Evolutionary conservation across 768 basidiomycete species (phyloP).

Genomic region (Nidularia sp.): DNA sequence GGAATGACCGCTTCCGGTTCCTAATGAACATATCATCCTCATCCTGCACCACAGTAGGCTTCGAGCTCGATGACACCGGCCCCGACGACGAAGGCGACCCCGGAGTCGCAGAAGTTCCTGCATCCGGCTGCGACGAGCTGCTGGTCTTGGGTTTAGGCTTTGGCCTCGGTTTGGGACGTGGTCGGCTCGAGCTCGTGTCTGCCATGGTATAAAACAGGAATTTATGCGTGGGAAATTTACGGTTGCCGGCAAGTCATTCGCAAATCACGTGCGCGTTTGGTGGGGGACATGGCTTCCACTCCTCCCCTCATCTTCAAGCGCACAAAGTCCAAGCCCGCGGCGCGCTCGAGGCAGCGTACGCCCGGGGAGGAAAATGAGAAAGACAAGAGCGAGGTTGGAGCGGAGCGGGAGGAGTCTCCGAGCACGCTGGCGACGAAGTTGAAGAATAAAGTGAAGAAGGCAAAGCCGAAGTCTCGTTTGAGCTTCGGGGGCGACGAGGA

Average conservation of each 20-base stretch:
- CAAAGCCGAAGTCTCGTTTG: constrained; percentile 61
- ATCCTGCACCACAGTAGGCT: constrained; percentile 35
- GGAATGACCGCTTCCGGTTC: constrained; percentile 52
- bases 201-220: constrained; percentile 30
- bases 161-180: constrained; percentile 57
- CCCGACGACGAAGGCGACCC: constrained; percentile 14
- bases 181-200: constrained; percentile 35
- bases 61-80: constrained; percentile 8
- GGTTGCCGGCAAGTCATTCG: constrained; percentile 18
- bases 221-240: constrained; percentile 37
- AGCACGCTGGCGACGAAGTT: constrained; percentile 60
- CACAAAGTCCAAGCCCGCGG: constrained; percentile 36
- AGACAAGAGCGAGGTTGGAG: constrained; percentile 18
- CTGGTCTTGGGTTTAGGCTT: constrained; percentile 32
- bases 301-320: constrained; percentile 48
- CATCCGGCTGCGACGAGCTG: constrained; percentile 2
- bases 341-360: constrained; percentile 34
- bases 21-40: constrained; percentile 70
- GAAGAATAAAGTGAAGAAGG: constrained; percentile 67
- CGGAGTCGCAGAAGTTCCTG: constrained; percentile 8
- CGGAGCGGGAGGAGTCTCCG: constrained; percentile 41
- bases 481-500: constrained; percentile 76
- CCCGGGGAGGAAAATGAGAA: constrained; percentile 26
- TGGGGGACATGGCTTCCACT: constrained; percentile 32
- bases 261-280: constrained; percentile 26